Base-by-base conservation (phyloP, 2,329 filamentous ascomycete species). In the Zymoseptoria passerinii region DNA sequence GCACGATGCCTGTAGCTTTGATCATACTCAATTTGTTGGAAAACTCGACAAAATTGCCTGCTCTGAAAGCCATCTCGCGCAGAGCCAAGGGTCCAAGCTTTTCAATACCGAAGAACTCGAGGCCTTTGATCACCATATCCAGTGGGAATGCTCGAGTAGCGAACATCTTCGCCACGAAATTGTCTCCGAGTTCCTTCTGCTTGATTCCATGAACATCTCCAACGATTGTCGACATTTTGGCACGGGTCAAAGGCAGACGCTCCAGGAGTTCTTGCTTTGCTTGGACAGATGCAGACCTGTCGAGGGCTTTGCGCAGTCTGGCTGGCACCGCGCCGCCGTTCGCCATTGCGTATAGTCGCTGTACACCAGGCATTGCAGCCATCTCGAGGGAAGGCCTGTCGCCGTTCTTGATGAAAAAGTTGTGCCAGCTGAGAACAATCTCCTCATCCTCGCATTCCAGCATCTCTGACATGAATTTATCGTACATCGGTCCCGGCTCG, bases 111-210 rank as follows among this genome's bases (percentile, higher is more conserved):
- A 95, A 81, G 66, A 88, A 83, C 57, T 81, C 79, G 18, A 94
- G 76, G 6, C 88, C 80, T 35, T 82, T 82, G 56, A 95, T 83
- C 27, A 90, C 83, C 63, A 87, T 82, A 57, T 92, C 84, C 8
- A 91, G 77, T 1, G 86, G 83, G 20, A 94, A 80, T 71, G 89
- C 88, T 58, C 79, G 86, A 1, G 85, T 88, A 8, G 91, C 91
- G 70, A 96, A 92, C 76, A 90, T 84, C 62, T 86, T 83, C n/a
- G 91, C 88, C 18, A 88, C 87, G 28, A 95, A 80, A 0, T 77
- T 74, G 70, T 94, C 89, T 67, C 83, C 86, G 52, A 79, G 71
- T 48, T 74, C 70, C 44, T 78, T 76, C n/a, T 74, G 73, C 29
- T 73, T 74, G 55, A 75, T 74, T 28, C 77, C 68, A 56, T 75